Evolutionary conservation across 2,329 filamentous ascomycete species (phyloP).

Genomic region (Coniochaeta sp.): DNA sequence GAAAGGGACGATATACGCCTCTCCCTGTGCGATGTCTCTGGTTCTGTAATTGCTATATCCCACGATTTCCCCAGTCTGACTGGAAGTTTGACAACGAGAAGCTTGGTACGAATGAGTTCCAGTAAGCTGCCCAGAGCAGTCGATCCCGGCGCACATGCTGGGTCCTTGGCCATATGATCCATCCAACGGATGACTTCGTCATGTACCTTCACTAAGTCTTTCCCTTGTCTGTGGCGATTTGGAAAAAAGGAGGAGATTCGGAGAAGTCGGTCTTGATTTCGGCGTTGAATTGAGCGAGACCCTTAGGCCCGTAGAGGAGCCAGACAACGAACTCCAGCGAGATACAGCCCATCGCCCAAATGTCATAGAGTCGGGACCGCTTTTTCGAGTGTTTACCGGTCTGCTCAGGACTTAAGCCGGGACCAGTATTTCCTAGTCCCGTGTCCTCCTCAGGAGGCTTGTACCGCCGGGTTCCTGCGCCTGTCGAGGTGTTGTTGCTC

Average conservation of each 20-base stretch:
- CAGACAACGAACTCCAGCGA: conserved; percentile 19
- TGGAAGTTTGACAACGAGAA: conserved; percentile 4
- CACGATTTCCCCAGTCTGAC: background rate
- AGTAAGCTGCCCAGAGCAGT: conserved; percentile 5
- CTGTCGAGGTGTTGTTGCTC: conserved; percentile 9
- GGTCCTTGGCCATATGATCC: conserved; percentile 4
- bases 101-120: background rate
- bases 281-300: conserved; percentile 4
- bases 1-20: background rate
- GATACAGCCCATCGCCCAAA: conserved; percentile 21
- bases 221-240: conserved; percentile 2
- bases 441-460: background rate
- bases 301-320: conserved; percentile 7
- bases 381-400: conserved; percentile 3
- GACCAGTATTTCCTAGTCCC: background rate
- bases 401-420: conserved; percentile 2
- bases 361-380: conserved; percentile 15
- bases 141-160: background rate
- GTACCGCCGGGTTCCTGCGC: background rate
- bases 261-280: background rate
- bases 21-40: background rate
- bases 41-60: background rate
- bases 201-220: background rate
- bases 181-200: background rate
- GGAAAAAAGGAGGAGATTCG: background rate